Base-by-base conservation (phyloP, 805 yeast genomes). In the Nakazawaea holstii region DNA sequence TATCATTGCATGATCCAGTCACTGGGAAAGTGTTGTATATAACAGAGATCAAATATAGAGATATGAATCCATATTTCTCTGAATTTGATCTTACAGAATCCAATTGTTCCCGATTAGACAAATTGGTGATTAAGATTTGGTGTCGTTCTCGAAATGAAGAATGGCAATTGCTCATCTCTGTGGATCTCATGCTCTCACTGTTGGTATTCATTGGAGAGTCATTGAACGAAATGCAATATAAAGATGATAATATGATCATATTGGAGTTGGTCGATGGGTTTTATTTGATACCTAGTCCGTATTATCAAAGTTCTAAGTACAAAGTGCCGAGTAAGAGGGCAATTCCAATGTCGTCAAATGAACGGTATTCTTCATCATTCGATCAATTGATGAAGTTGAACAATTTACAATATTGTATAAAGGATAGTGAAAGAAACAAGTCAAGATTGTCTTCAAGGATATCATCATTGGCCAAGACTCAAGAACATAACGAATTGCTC, bases 381-480 rank as follows among this genome's bases (percentile, higher is more conserved):
- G 75, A 70, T 47, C 68, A 66, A 27, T 60, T 69, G 10, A 68
- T 72, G 74, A 70, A 69, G 44, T 45, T 72, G 49, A 68, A 68
- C 43, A 69, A 69, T 29, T 52, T 67, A 11, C 66, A 67, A 13
- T 50, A 59, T 14, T 67, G 71, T 43, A 60, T 69, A 9, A 58
- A 60, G 29, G 76, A 72, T 44, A 45, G 68, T 24, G 45, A 45
- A 15, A 35, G 20, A 3, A 54, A 59, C 14, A 61, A 59, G 38
- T 11, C n/a, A 13, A 49, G 32, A 5, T 26, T 57, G 6, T 49
- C 54, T 6, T 11, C 5, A 6, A 29, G 45, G 28, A 52, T 29
- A 42, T 50, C 33, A 58, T 54, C 28, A 43, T 35, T n/a, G 45
- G 47, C 6, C 14, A 56, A 53, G 2, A 11, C 10, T 8, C 30